Evolutionary conservation across 2,329 filamentous ascomycete genomes (phyloP), one percentile per base, ranked within the genome.

Genomic region (Microdochium bolleyi): DNA sequence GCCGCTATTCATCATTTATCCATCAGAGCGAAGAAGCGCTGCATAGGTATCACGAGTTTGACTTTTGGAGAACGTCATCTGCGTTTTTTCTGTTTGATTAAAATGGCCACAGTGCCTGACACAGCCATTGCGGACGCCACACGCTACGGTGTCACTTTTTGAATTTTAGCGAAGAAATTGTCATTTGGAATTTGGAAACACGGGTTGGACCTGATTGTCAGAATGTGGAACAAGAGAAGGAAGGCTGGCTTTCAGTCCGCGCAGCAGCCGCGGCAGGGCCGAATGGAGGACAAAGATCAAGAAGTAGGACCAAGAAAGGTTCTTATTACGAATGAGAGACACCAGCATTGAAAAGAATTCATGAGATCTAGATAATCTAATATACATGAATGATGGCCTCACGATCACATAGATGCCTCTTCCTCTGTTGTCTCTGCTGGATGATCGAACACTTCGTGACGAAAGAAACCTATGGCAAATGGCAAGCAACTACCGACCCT

Each of bases 11-110:
- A 7, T 22, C 22, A 8, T 46, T 24, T 19, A 46, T 46, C 19
- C 19, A 46, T 46, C 41, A 46, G 19, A 46, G 41, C 41, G 41
- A 22, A 64, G 64, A 67, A 62, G 58, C 61, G 55, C 55, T 58
- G 60, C 53, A 60, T 60, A 57, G 55, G 56, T 21, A 21, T 46
- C 37, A 30, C 27, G 37, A 41, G 19, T 16, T 41, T 34, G 30
- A 16, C 19, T 41, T 41, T 41, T 41, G 37, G 21, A 46, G 13
- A 46, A 11, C 16, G 16, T 21, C 14, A 19, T 46, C 22, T 16
- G 41, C 16, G 5, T 30, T 30, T 30, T 5, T 11, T 11, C 27
- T 30, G 5, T 30, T 30, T 30, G 27, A 5, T 30, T 30, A 11
- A n/a, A n/a, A n/a, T 30, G 27, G 27, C 5, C 11, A 30, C 27